Conservation (phyloP, 2,329 filamentous ascomycete genomes). For the Thielaviopsis euricoi region DNA sequence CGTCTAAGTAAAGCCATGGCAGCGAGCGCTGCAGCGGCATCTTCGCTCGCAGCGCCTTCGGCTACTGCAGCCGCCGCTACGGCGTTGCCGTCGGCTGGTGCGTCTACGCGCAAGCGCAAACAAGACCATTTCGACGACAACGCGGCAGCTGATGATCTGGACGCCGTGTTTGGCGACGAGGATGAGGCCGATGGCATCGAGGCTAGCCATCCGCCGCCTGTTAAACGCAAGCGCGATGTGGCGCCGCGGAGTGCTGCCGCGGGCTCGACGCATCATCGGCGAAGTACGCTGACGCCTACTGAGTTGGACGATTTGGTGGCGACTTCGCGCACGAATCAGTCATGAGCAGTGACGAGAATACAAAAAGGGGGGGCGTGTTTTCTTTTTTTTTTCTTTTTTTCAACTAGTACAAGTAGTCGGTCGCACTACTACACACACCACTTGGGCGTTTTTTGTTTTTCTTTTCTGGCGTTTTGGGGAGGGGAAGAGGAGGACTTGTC, state of each 20-base stretch:
- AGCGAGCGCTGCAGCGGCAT: neutral
- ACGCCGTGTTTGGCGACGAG: constrained; percentile 12
- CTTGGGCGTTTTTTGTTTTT: no score
- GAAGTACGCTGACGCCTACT: constrained; percentile 60
- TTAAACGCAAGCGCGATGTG: constrained; percentile 31
- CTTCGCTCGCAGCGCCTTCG: neutral
- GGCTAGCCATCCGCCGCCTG: constrained; percentile 14
- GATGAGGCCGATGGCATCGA: neutral
- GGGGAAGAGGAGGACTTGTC: no score
- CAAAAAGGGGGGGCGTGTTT: neutral
- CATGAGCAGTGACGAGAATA: neutral
- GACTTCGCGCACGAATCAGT: neutral
- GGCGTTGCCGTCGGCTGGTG: neutral
- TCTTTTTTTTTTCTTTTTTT: no score
- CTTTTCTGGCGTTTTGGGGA: no score
- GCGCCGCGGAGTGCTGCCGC: constrained; percentile 22
- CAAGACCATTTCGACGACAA: constrained; percentile 9
- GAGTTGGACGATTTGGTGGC: constrained; percentile 37
- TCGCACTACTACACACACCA: no score
- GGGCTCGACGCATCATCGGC: constrained; percentile 41
- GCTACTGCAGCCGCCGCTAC: neutral
- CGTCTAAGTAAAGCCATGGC: constrained; percentile 19
- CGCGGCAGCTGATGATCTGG: neutral
- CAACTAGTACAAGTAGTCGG: no score
- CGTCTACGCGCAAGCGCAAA: constrained; percentile 4